Conservation (phyloP, 2,329 filamentous ascomycete species). For the Cytospora mali region DNA sequence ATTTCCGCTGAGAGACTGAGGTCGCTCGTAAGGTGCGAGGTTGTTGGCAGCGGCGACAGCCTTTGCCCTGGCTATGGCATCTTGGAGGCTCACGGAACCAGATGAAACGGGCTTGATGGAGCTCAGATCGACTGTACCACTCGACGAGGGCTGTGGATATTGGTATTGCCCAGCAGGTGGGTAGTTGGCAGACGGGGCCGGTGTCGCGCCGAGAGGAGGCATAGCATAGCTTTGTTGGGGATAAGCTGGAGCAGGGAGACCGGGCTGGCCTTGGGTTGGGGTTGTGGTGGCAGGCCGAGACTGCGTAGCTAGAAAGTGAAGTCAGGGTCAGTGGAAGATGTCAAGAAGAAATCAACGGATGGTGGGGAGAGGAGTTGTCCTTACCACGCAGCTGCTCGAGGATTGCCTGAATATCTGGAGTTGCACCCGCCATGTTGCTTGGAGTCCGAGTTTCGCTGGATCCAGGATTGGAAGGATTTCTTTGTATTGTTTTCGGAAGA, state of each 20-base stretch:
- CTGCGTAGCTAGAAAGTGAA: slow-evolving; percentile 17
- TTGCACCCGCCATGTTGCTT: slow-evolving; percentile 27
- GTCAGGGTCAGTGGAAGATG: neutral
- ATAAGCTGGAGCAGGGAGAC: slow-evolving; percentile 26
- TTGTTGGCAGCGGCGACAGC: slow-evolving; percentile 81
- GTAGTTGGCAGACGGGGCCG: slow-evolving; percentile 18
- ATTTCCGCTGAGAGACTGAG: slow-evolving; percentile 47
- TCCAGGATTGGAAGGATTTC: slow-evolving; percentile 2
- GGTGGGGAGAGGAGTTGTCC: neutral
- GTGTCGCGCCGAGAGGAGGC: slow-evolving; percentile 10
- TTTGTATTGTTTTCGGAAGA: neutral
- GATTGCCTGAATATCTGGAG: slow-evolving; percentile 26
- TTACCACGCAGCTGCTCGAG: slow-evolving; percentile 29
- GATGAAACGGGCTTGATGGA: slow-evolving; percentile 77
- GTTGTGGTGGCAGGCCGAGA: slow-evolving; percentile 25
- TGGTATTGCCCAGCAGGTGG: slow-evolving; percentile 30
- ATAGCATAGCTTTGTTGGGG: slow-evolving; percentile 25
- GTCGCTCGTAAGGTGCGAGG: slow-evolving; percentile 63
- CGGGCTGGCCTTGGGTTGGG: slow-evolving; percentile 27
- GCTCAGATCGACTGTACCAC: slow-evolving; percentile 79
- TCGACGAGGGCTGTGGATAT: slow-evolving; percentile 67
- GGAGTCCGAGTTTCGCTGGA: neutral
- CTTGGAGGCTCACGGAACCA: slow-evolving; percentile 80
- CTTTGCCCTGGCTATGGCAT: slow-evolving; percentile 83
- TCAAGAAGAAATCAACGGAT: neutral